phyloP scores from a whole-genome alignment of 306 rosid species.

The Vigna angularis region DNA sequence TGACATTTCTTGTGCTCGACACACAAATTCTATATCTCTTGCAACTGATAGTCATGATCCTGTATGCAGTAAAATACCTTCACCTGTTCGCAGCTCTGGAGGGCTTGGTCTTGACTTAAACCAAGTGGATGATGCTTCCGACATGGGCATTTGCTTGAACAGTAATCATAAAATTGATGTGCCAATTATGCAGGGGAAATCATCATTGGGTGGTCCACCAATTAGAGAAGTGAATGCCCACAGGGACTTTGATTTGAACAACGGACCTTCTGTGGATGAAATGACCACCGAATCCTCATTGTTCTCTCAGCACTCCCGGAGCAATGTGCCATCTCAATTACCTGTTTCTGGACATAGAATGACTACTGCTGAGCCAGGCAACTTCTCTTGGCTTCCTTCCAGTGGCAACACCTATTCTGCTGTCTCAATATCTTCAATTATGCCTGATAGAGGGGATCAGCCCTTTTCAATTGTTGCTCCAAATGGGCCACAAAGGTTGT shows the following conservation, averaged over 20 bases:
- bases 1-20: constrained; percentile 54
- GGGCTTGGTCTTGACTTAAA: constrained; percentile 84
- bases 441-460: constrained; percentile 66
- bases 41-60: constrained; percentile 31
- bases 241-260: constrained; percentile 77
- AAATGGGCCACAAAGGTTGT: constrained; percentile 64
- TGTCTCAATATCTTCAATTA: constrained; percentile 62
- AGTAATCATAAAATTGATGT: constrained; percentile 48
- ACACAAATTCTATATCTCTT: constrained; percentile 3
- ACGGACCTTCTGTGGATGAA: constrained; percentile 67
- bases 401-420: constrained; percentile 68
- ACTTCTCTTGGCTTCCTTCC: constrained; percentile 66
- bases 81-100: constrained; percentile 54
- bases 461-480: constrained; percentile 64
- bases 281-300: constrained; percentile 48
- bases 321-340: constrained; percentile 54
- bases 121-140: constrained; percentile 62
- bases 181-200: constrained; percentile 46
- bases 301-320: constrained; percentile 51
- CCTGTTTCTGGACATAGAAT: constrained; percentile 60
- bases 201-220: constrained; percentile 45
- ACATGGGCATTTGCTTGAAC: constrained; percentile 54
- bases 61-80: constrained; percentile 32
- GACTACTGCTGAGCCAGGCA: constrained; percentile 66
- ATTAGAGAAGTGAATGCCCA: constrained; percentile 45